phyloP scores from a whole-genome alignment of 192 early-diverging fungal genomes.

The Coemansia sp. region DNA sequence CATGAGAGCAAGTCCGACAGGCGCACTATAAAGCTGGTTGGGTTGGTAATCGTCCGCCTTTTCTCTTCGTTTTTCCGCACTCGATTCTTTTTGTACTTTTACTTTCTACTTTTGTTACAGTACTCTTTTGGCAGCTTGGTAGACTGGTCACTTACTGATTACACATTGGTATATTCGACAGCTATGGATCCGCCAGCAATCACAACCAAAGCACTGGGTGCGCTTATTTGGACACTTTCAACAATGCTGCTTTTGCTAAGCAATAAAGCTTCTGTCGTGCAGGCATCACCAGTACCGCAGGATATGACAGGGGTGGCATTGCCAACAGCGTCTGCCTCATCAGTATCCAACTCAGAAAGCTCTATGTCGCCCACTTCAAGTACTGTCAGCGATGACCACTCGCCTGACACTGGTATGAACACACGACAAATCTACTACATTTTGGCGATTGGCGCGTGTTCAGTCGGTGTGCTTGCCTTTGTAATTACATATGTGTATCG shows the following conservation, averaged over 20 bases:
- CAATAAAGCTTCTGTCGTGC: slow-evolving; percentile 5
- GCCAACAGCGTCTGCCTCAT: neutral
- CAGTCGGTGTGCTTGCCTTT: slow-evolving; percentile 17
- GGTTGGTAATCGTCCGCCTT: slow-evolving; percentile 2
- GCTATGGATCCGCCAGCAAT: neutral
- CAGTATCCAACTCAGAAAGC: neutral
- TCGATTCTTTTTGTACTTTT: neutral
- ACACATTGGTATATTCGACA: neutral
- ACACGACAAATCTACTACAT: slow-evolving; percentile 24
- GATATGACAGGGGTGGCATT: neutral
- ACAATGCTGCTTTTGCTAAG: neutral
- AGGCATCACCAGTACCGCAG: slow-evolving; percentile 5
- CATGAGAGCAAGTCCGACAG: neutral
- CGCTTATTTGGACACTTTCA: neutral
- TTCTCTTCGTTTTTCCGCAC: slow-evolving; percentile 7
- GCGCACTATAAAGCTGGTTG: neutral
- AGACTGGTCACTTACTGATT: neutral
- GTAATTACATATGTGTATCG: slow-evolving; percentile 21
- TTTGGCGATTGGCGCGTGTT: slow-evolving; percentile 28
- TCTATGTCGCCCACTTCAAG: neutral
- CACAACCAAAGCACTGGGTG: neutral
- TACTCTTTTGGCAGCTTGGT: neutral
- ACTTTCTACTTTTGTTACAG: neutral
- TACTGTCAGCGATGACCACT: neutral
- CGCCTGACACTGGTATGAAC: neutral